These are phyloP conservation scores for Cenchrus fungigraminus DNA, from an alignment of 176 grass and related monocot genomes.

Conservation along the genomic window DNA sequence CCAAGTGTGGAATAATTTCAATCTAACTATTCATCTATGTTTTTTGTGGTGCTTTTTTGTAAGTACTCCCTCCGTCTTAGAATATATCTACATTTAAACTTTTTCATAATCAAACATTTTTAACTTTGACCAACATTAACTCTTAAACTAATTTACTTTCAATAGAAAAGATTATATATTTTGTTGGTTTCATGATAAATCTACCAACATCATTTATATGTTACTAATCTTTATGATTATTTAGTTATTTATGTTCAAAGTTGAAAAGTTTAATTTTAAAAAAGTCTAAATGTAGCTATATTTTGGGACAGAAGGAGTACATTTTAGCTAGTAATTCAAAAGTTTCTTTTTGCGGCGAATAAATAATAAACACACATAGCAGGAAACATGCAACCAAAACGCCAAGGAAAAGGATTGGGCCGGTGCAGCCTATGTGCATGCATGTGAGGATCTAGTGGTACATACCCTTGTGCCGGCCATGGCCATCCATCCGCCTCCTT, in stretches of 20 bases:
- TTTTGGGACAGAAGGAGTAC: too few relatives aligned
- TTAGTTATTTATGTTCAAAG: too few relatives aligned
- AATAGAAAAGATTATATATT: too few relatives aligned
- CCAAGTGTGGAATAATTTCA: not conserved
- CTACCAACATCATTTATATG: too few relatives aligned
- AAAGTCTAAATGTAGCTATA: too few relatives aligned
- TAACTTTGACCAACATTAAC: too few relatives aligned
- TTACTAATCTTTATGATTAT: too few relatives aligned
- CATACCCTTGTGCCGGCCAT: not conserved
- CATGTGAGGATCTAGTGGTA: conserved; percentile 11
- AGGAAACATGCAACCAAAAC: not conserved
- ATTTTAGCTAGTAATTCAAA: not conserved
- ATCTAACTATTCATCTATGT: not conserved
- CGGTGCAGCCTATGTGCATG: not conserved
- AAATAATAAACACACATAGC: not conserved
- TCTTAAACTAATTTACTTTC: too few relatives aligned
- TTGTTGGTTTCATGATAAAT: too few relatives aligned
- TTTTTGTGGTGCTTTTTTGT: not conserved
- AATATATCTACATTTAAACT: too few relatives aligned
- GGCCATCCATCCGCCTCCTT: not conserved
- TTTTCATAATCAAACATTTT: too few relatives aligned
- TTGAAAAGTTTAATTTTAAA: too few relatives aligned
- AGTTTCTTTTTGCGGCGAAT: not conserved
- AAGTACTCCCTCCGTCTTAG: not conserved
- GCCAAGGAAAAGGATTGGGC: not conserved